phyloP scores from a whole-genome alignment of 2,329 filamentous ascomycete genomes.

The Thermothelomyces thermophilus region DNA sequence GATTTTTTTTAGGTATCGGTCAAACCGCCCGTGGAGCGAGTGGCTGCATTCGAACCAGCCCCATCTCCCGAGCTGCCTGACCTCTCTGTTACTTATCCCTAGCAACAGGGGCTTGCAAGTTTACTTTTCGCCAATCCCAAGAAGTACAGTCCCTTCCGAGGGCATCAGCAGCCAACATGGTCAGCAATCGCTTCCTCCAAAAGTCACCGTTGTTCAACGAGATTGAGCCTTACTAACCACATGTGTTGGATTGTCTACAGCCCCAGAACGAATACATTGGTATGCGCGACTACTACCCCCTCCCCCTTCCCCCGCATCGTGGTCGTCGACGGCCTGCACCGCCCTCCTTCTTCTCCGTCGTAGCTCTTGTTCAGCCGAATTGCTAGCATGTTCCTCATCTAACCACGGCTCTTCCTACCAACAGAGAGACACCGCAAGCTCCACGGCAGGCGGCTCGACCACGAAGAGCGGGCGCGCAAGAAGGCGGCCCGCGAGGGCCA shows the following conservation, averaged over 20 bases:
- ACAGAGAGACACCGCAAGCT: slow-evolving; percentile 26
- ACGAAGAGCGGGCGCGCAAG: slow-evolving; percentile 87
- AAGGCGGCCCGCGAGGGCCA: slow-evolving; percentile 81
- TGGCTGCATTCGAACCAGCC: slow-evolving; percentile 1
- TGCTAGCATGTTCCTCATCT: background rate
- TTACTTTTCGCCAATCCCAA: background rate
- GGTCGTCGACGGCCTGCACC: background rate
- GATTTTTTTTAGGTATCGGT: slow-evolving; percentile 25
- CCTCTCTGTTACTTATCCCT: no score
- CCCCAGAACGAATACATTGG: slow-evolving; percentile 80
- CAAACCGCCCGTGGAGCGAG: background rate
- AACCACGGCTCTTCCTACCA: slow-evolving; percentile 19
- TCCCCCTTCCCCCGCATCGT: background rate
- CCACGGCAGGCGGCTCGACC: slow-evolving; percentile 54
- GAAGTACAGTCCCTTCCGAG: slow-evolving; percentile 15
- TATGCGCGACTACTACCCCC: slow-evolving; percentile 14
- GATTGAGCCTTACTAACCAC: slow-evolving; percentile 15
- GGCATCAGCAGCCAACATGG: slow-evolving; percentile 20
- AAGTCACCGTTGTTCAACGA: background rate
- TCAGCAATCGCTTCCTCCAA: slow-evolving; percentile 8
- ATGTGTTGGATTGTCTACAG: slow-evolving; percentile 35
- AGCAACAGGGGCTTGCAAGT: background rate
- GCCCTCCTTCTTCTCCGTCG: slow-evolving; percentile 31
- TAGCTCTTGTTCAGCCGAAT: slow-evolving; percentile 11
- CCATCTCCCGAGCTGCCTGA: background rate